phyloP scores from a whole-genome alignment of 2,329 filamentous ascomycete genomes.

The Aspergillus felis region DNA sequence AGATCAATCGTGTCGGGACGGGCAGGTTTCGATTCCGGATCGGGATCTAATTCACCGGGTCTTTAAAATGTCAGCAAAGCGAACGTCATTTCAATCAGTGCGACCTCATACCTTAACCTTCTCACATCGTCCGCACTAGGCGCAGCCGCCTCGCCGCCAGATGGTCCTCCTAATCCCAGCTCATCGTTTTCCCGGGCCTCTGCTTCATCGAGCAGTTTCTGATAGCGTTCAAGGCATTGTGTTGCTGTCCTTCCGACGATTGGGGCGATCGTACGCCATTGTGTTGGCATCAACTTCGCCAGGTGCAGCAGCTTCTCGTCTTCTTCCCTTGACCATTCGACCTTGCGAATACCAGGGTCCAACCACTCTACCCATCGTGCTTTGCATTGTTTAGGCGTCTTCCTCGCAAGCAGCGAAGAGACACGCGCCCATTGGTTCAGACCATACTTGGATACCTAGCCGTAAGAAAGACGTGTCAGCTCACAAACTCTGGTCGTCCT shows the following conservation, averaged over 20 bases:
- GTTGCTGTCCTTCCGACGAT: slow-evolving; percentile 95
- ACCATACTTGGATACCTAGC: slow-evolving; percentile 79
- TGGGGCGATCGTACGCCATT: slow-evolving; percentile 97
- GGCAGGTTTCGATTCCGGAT: slow-evolving; percentile 93
- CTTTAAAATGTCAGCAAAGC: slow-evolving; percentile 26
- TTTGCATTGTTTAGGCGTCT: slow-evolving; percentile 99
- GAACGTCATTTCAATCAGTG: neutral
- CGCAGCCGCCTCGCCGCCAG: slow-evolving; percentile 76
- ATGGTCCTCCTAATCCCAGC: slow-evolving; percentile 74
- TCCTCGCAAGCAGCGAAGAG: slow-evolving; percentile 91
- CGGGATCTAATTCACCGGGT: slow-evolving; percentile 93
- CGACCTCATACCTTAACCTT: slow-evolving; percentile 56
- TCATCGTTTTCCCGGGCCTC: slow-evolving; percentile 81
- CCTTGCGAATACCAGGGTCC: slow-evolving; percentile 95
- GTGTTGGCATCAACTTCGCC: slow-evolving; percentile 97
- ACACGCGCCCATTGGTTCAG: slow-evolving; percentile 98
- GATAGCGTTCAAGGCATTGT: slow-evolving; percentile 94
- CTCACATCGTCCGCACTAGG: slow-evolving; percentile 91
- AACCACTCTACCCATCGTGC: slow-evolving; percentile 98
- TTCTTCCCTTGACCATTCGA: slow-evolving; percentile 98
- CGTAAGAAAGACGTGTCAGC: slow-evolving; percentile 5
- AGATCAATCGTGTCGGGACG: slow-evolving; percentile 95
- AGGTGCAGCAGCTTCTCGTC: slow-evolving; percentile 96
- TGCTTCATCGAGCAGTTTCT: slow-evolving; percentile 92
- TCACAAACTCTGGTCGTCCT: neutral